Percentiles rank a stretch among this genome's conserved stretches.
Conservation (phyloP, 176 grass and related monocot species). For the Cocos nucifera region DNA sequence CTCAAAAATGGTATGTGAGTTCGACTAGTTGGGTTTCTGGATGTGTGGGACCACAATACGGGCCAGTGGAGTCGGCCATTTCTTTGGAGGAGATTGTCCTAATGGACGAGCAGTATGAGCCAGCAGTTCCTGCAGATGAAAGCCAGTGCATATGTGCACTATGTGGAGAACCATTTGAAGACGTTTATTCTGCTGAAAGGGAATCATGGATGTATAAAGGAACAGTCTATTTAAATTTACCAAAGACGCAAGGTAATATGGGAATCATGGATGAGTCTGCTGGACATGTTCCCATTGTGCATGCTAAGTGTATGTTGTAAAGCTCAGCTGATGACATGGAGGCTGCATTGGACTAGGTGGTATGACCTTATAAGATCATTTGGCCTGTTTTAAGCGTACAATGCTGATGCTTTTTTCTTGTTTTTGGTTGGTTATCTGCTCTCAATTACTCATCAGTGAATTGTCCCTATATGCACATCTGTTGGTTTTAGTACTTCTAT, state of each 20-base stretch:
- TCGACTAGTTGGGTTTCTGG: constrained; percentile 35
- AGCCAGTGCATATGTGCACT: constrained; percentile 74
- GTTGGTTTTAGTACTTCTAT: background rate
- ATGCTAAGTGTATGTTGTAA: constrained; percentile 26
- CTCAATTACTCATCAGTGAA: background rate
- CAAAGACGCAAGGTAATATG: constrained; percentile 17
- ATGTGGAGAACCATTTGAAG: constrained; percentile 81
- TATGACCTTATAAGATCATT: constrained; percentile 1
- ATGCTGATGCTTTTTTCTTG: background rate
- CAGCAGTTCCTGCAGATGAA: constrained; percentile 84
- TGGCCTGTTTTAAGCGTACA: background rate
- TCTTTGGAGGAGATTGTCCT: constrained; percentile 35
- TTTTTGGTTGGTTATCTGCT: background rate
- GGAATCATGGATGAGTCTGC: constrained; percentile 6
- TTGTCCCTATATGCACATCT: background rate
- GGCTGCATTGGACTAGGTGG: constrained; percentile 21
- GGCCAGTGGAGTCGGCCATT: constrained; percentile 17
- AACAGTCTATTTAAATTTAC: constrained; percentile 42
- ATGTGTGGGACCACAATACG: constrained; percentile 28
- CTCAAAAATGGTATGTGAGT: constrained; percentile 68
- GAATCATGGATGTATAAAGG: constrained; percentile 91
- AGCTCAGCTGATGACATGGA: constrained; percentile 23
- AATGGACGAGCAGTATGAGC: constrained; percentile 43
- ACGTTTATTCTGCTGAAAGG: constrained; percentile 57
- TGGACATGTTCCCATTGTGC: constrained; percentile 21